Evolutionary conservation across 495 filamentous ascomycete species (phyloP).

Genomic region (Neurospora pannonica): DNA sequence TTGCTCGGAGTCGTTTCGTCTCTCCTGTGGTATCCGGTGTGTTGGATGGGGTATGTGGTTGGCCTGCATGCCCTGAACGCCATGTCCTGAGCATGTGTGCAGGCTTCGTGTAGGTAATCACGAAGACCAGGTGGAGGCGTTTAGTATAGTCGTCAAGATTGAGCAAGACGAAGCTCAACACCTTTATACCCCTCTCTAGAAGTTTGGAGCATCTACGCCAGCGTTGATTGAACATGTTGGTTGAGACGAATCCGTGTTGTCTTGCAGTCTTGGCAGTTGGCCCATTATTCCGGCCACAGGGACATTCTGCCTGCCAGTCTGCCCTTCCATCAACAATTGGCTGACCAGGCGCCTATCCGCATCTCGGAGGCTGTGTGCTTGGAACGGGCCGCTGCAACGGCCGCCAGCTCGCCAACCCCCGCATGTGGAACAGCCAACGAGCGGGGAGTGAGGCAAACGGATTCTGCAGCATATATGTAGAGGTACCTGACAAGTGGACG

Average conservation of each 20-base stretch:
- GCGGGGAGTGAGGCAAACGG: background rate
- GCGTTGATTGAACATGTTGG: too few species aligned
- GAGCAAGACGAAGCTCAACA: too few species aligned
- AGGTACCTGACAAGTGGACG: background rate
- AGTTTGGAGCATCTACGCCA: too few species aligned
- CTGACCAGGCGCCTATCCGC: background rate
- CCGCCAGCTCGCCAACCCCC: background rate
- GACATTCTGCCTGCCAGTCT: background rate
- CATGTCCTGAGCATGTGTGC: too few species aligned
- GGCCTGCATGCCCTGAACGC: too few species aligned
- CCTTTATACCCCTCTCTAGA: too few species aligned
- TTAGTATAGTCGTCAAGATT: too few species aligned
- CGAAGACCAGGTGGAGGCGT: too few species aligned
- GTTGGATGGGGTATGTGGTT: background rate
- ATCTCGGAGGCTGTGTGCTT: background rate
- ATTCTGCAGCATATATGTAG: background rate
- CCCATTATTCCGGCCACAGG: background rate
- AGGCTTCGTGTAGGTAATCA: too few species aligned
- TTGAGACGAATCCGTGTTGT: too few species aligned
- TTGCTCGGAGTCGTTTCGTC: background rate
- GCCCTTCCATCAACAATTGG: background rate
- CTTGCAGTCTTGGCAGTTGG: background rate
- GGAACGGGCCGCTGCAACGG: background rate
- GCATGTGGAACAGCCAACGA: background rate
- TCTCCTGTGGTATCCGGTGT: background rate